Conservation (phyloP, 192 early-diverging fungal genomes). For the Pilobolus umbonatus region DNA sequence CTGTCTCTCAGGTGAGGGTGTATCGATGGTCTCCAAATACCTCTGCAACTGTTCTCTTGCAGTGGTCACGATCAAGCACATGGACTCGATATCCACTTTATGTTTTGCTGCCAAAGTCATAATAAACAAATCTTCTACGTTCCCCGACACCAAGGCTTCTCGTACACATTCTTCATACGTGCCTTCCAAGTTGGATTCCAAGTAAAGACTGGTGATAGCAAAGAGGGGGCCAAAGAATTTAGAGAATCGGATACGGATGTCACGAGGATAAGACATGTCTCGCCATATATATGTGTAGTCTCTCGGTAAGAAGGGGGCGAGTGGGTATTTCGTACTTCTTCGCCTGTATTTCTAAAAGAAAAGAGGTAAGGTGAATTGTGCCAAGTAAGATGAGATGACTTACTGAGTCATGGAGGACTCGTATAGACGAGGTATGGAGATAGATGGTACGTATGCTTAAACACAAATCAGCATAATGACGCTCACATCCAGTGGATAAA, state of each 20-base stretch:
- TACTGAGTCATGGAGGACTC: constrained; percentile 34
- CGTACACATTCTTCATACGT: constrained; percentile 35
- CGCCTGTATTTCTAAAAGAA: constrained; percentile 34
- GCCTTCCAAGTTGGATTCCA: constrained; percentile 34
- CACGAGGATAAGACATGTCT: constrained; percentile 15
- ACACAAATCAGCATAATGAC: constrained; percentile 30
- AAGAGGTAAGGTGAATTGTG: not conserved
- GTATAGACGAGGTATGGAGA: constrained; percentile 30
- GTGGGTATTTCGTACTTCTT: constrained; percentile 32
- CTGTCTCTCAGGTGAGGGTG: constrained; percentile 9
- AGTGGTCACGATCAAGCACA: constrained; percentile 28
- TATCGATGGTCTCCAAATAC: constrained; percentile 25
- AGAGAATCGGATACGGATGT: constrained; percentile 20
- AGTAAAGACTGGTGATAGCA: constrained; percentile 27
- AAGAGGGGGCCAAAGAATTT: constrained; percentile 33
- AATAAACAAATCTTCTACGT: constrained; percentile 25
- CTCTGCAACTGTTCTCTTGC: constrained; percentile 31
- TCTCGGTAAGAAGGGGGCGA: constrained; percentile 38
- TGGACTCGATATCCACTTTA: constrained; percentile 22
- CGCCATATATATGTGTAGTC: constrained; percentile 33
- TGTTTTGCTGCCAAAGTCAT: constrained; percentile 23
- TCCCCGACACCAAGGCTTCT: constrained; percentile 32
- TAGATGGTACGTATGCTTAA: constrained; percentile 26
- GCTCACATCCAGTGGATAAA: constrained; percentile 9
- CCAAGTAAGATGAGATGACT: constrained; percentile 1